phyloP scores from a whole-genome alignment of 2,329 filamentous ascomycete genomes.

The Botrytis cinerea region DNA sequence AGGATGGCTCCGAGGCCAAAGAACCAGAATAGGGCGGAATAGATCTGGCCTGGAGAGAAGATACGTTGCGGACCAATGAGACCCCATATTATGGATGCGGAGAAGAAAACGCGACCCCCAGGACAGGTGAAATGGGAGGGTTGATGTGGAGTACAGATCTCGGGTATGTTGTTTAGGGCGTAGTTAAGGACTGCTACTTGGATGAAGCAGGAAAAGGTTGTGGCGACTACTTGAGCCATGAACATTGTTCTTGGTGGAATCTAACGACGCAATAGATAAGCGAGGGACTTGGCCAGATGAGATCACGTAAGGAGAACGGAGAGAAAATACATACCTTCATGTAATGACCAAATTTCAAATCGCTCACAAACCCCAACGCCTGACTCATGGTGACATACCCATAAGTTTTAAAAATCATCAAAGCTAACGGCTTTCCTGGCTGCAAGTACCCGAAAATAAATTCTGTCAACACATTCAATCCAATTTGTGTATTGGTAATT shows the following conservation, averaged over 20 bases:
- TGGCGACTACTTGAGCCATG: conserved; percentile 59
- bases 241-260: conserved; percentile 35
- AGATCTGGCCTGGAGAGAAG: conserved; percentile 35
- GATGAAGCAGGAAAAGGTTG: conserved; percentile 60
- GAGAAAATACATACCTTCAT: conserved; percentile 46
- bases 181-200: conserved; percentile 65
- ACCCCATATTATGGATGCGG: conserved; percentile 73
- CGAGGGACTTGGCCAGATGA: neutral
- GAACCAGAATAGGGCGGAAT: conserved; percentile 39
- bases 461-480: conserved; percentile 71
- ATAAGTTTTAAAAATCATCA: conserved; percentile 80
- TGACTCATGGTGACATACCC: conserved; percentile 69
- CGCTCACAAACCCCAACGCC: conserved; percentile 49
- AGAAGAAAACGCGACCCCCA: conserved; percentile 59
- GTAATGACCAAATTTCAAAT: conserved; percentile 54
- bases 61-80: conserved; percentile 64
- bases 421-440: conserved; percentile 67
- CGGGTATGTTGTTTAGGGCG: conserved; percentile 60
- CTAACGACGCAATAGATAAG: conserved; percentile 26
- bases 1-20: conserved; percentile 39
- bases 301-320: neutral
- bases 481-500: conserved; percentile 68
- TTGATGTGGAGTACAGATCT: conserved; percentile 60
- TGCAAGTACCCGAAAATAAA: conserved; percentile 74
- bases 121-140: conserved; percentile 59